Base-by-base conservation (phyloP, 352 stramenopile species). In the Aphanomyces astaci region DNA sequence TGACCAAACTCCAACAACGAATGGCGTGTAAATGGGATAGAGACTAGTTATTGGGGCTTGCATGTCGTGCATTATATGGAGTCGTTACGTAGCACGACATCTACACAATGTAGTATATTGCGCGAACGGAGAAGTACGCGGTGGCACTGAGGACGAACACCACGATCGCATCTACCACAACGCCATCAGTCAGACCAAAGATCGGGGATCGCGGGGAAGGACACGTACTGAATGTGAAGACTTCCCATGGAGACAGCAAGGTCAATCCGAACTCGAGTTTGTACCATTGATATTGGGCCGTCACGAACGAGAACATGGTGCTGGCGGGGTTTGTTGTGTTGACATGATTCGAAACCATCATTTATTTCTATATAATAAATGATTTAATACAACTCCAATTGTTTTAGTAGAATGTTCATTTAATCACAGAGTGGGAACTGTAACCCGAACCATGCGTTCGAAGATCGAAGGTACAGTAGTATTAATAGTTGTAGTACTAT, bases 181-280 rank as follows among this genome's bases (percentile, higher is more conserved):
- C 13, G 46, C 62, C 43, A 71, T 39, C 59, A 66, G 19, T 5
- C 4, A 39, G 24, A 1, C 4, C 13, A 30, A 22, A 59, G 11
- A 10, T 36, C 19, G 33, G 52, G 9, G 27, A 9, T 36, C n/a
- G 9, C 49, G 39, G 32, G 30, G 33, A 19, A 1, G 63, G 9
- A 3, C 7, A 90, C 85, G 73, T 75, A 93, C 85, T 91, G 76
- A 90, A 91, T 73, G 88, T 86, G n/a, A 80, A 66, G 31, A 86
- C 81, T 69, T 93, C 85, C 77, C 83, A 89, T 71, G 81, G 81
- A 73, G 79, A 90, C 24, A 93, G 75, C 79, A 93, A 89, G 30
- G 85, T 88, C 66, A 93, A 79, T 24, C 82, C 85, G 63, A 91
- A 93, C 82, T 93, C 85, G 49, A 93, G 76, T 79, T 93, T 93